phyloP scores from a whole-genome alignment of 768 basidiomycete species.

The Macrolepiota fuliginosa region DNA sequence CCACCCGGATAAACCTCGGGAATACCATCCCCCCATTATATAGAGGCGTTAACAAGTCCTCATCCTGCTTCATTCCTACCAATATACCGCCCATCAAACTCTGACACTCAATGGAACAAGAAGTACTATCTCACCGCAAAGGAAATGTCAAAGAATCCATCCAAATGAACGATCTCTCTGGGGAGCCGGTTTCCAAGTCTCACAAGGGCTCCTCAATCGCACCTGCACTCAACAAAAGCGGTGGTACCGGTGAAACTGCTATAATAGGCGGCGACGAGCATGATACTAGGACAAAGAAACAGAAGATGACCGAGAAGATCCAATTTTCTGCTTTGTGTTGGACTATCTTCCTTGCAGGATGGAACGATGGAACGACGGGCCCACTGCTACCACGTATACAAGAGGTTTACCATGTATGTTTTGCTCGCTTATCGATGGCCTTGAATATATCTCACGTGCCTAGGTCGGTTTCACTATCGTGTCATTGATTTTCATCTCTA shows the following conservation, averaged over 20 bases:
- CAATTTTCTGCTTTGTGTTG: slow-evolving; percentile 58
- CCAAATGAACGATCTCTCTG: not conserved
- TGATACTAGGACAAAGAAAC: slow-evolving; percentile 18
- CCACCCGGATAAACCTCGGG: too few species aligned
- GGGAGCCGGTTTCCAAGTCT: not conserved
- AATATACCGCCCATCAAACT: too few species aligned
- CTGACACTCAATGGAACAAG: not conserved
- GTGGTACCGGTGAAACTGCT: not conserved
- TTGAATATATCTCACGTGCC: not conserved
- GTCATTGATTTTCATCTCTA: slow-evolving; percentile 55
- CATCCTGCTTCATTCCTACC: too few species aligned
- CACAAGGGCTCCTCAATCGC: not conserved
- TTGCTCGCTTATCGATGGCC: not conserved
- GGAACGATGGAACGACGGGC: slow-evolving; percentile 77
- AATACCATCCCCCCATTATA: too few species aligned
- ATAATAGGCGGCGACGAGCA: not conserved
- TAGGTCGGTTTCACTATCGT: slow-evolving; percentile 52
- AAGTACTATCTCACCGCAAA: not conserved
- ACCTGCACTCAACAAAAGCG: not conserved
- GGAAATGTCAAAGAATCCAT: not conserved
- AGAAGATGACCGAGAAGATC: slow-evolving; percentile 27
- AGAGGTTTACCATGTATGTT: slow-evolving; percentile 43
- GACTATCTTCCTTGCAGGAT: slow-evolving; percentile 62
- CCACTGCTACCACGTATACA: slow-evolving; percentile 76
- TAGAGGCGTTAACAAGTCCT: too few species aligned